Evolutionary conservation across 2,329 filamentous ascomycete genomes (phyloP).

Genomic region (Fusarium decemcellulare): DNA sequence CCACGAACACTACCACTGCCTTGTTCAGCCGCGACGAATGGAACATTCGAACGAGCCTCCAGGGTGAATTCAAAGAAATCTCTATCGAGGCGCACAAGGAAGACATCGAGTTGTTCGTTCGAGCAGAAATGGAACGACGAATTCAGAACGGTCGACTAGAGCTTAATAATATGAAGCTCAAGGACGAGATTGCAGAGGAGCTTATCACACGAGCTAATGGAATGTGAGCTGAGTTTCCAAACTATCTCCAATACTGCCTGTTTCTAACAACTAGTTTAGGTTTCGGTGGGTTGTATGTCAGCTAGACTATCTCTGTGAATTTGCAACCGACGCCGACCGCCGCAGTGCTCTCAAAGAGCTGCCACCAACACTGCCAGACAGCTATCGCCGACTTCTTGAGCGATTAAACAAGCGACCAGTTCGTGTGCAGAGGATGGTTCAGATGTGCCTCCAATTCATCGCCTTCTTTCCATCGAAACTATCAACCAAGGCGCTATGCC

Average conservation of each 20-base stretch:
- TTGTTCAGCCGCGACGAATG: constrained; percentile 27
- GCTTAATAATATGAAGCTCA: constrained; percentile 5
- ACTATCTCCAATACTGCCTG: fast-evolving
- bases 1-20: not conserved
- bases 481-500: not conserved
- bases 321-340: constrained; percentile 14
- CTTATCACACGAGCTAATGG: constrained; percentile 22
- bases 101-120: constrained; percentile 27
- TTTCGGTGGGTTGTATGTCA: constrained; percentile 42
- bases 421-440: constrained; percentile 2
- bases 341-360: constrained; percentile 23
- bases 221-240: constrained; percentile 12
- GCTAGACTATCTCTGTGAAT: constrained; percentile 34
- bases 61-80: not conserved
- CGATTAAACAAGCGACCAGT: not conserved
- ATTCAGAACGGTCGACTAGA: not conserved
- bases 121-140: constrained; percentile 22
- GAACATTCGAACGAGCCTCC: not conserved
- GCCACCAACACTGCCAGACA: constrained; percentile 1
- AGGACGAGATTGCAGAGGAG: constrained; percentile 14
- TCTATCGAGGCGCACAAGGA: constrained; percentile 14
- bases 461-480: fast-evolving
- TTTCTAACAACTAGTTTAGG: not conserved
- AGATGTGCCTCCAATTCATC: constrained; percentile 25
- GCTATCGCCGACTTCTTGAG: constrained; percentile 27